phyloP scores from a whole-genome alignment of 352 stramenopile genomes.

The Globisporangium irregulare region DNA sequence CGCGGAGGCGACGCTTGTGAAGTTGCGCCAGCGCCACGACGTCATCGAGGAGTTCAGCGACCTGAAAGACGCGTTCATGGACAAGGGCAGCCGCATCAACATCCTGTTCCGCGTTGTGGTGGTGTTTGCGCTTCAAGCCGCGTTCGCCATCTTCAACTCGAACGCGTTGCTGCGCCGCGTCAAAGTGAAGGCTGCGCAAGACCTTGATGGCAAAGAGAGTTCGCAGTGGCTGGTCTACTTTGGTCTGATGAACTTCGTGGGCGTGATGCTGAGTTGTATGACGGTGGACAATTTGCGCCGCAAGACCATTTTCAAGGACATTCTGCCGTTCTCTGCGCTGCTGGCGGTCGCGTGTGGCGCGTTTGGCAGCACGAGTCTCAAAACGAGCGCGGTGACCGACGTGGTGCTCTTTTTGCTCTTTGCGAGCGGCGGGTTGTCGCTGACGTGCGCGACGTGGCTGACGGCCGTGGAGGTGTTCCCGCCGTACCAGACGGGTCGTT shows the following conservation, averaged over 20 bases:
- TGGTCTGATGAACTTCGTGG: slow-evolving; percentile 69
- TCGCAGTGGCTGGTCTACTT: slow-evolving; percentile 82
- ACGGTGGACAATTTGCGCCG: slow-evolving; percentile 83
- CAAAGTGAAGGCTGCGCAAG: slow-evolving; percentile 44
- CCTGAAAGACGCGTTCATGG: slow-evolving; percentile 59
- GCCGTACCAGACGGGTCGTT: slow-evolving; percentile 68
- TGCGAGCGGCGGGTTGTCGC: slow-evolving; percentile 51
- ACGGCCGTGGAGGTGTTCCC: slow-evolving; percentile 85
- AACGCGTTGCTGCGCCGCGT: slow-evolving; percentile 65
- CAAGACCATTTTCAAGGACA: slow-evolving; percentile 89
- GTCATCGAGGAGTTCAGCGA: slow-evolving; percentile 74
- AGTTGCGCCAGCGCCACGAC: slow-evolving; percentile 81
- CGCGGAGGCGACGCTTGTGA: slow-evolving; percentile 59
- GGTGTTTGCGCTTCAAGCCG: slow-evolving; percentile 55
- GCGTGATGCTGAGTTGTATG: slow-evolving; percentile 61
- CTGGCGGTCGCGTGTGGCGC: slow-evolving; percentile 62
- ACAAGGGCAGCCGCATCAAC: slow-evolving; percentile 64
- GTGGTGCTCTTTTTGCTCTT: slow-evolving; percentile 66
- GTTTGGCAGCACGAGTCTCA: slow-evolving; percentile 42
- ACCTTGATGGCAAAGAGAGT: slow-evolving; percentile 46
- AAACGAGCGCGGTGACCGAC: slow-evolving; percentile 45
- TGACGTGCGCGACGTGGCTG: slow-evolving; percentile 83
- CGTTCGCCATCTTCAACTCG: slow-evolving; percentile 72
- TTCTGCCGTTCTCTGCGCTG: slow-evolving; percentile 62
- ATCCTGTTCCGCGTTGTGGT: slow-evolving; percentile 66